phyloP scores from a whole-genome alignment of 148 eudicot species.

The Rhododendron vialii region DNA sequence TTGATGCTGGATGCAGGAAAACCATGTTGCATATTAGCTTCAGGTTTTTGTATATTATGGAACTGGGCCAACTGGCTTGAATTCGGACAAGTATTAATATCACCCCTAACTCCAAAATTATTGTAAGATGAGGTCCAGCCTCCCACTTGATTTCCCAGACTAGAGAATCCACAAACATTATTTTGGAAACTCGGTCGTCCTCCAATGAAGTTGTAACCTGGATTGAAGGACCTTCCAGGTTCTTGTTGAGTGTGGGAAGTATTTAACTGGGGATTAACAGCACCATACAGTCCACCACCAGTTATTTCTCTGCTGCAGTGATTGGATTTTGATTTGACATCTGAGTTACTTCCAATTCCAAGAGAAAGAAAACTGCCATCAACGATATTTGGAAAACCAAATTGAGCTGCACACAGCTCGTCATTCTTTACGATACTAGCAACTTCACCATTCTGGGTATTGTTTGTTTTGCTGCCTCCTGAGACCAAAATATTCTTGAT shows the following conservation, averaged over 20 bases:
- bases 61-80: constrained; percentile 10
- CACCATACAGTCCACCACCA: constrained; percentile 13
- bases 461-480: neutral
- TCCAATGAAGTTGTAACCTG: neutral
- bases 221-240: constrained; percentile 6
- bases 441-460: constrained; percentile 4
- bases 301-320: constrained; percentile 9
- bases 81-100: neutral
- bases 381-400: constrained; percentile 6
- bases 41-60: constrained; percentile 11
- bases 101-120: constrained; percentile 11
- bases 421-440: neutral
- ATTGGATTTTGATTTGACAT: constrained; percentile 9
- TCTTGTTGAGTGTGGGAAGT: constrained; percentile 7
- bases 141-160: constrained; percentile 6
- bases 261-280: constrained; percentile 8
- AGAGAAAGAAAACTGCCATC: constrained; percentile 39
- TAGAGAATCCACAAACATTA: constrained; percentile 13
- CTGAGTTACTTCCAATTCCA: constrained; percentile 28
- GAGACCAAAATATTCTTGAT: neutral
- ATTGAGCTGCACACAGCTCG: constrained; percentile 1
- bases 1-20: constrained; percentile 1
- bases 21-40: constrained; percentile 12
- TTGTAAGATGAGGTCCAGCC: constrained; percentile 4
- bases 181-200: constrained; percentile 12